phyloP scores from a whole-genome alignment of 2,329 filamentous ascomycete species.

The Colletotrichum orbiculare region DNA sequence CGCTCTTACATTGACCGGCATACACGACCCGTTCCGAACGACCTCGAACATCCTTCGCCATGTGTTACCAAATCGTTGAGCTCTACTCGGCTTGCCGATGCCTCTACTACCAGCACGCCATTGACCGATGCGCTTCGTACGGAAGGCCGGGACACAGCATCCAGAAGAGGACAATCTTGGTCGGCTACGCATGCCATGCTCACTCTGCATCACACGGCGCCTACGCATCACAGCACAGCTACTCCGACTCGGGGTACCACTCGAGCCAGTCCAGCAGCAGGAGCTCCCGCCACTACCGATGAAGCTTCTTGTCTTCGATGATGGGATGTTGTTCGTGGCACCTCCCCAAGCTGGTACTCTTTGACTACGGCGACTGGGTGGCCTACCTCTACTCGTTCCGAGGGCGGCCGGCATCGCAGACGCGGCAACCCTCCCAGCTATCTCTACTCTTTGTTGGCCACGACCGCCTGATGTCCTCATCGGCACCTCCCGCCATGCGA shows the following conservation, averaged over 20 bases:
- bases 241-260: conserved; percentile 67
- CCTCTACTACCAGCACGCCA: conserved; percentile 86
- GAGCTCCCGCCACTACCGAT: conserved; percentile 57
- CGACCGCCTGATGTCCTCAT: conserved; percentile 53
- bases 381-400: conserved; percentile 61
- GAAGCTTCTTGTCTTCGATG: conserved; percentile 65
- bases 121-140: conserved; percentile 84
- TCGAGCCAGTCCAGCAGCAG: conserved; percentile 59
- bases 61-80: conserved; percentile 91
- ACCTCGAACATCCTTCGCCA: conserved; percentile 51
- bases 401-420: conserved; percentile 45
- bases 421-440: conserved; percentile 59
- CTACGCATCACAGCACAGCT: conserved; percentile 52
- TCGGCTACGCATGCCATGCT: conserved; percentile 80
- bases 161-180: conserved; percentile 80
- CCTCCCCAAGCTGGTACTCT: conserved; percentile 53
- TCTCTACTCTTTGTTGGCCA: conserved; percentile 61
- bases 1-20: neutral
- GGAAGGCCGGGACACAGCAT: conserved; percentile 78
- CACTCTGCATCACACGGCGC: conserved; percentile 58
- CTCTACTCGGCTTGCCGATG: conserved; percentile 88
- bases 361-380: conserved; percentile 59
- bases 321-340: conserved; percentile 56
- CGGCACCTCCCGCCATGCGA: conserved; percentile 44
- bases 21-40: neutral